Percentiles rank a stretch among this genome's conserved stretches.
These are phyloP conservation scores for Tricholoma sp. DNA, from an alignment of 768 basidiomycete genomes.

Conservation along the genomic window DNA sequence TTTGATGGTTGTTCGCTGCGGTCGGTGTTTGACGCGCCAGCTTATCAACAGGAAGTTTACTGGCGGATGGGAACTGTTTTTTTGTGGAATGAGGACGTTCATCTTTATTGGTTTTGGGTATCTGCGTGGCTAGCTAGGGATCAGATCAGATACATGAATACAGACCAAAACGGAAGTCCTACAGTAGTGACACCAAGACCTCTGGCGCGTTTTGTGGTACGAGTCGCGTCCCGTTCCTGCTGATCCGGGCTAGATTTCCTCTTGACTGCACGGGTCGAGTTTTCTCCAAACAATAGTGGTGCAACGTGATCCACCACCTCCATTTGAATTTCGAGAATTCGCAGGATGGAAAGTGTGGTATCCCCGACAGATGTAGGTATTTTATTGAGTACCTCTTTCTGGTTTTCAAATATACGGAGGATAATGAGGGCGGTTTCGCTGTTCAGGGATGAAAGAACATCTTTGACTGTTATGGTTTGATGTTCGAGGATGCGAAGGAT, in stretches of 20 bases:
- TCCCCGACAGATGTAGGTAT: background rate
- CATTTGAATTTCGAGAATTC: background rate
- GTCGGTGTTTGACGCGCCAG: background rate
- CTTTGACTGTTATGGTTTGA: background rate
- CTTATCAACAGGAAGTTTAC: background rate
- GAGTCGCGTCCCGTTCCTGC: background rate
- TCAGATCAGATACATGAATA: background rate
- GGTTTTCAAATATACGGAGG: background rate
- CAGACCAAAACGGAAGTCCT: background rate
- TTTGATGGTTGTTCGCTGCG: background rate
- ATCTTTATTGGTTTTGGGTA: background rate
- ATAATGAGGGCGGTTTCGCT: background rate
- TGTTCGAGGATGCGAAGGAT: background rate
- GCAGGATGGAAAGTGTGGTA: background rate
- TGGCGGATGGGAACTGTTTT: background rate
- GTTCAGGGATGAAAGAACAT: background rate
- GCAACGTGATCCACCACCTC: background rate
- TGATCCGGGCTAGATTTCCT: background rate
- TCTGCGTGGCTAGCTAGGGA: background rate
- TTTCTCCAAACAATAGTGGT: background rate
- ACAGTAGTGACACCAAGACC: background rate
- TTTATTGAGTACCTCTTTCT: background rate
- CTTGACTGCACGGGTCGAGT: background rate
- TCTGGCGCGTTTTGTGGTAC: background rate
- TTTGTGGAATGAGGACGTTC: background rate